Base-by-base conservation (phyloP, 164 flowering plant species). In the Sextonia rubra region DNA sequence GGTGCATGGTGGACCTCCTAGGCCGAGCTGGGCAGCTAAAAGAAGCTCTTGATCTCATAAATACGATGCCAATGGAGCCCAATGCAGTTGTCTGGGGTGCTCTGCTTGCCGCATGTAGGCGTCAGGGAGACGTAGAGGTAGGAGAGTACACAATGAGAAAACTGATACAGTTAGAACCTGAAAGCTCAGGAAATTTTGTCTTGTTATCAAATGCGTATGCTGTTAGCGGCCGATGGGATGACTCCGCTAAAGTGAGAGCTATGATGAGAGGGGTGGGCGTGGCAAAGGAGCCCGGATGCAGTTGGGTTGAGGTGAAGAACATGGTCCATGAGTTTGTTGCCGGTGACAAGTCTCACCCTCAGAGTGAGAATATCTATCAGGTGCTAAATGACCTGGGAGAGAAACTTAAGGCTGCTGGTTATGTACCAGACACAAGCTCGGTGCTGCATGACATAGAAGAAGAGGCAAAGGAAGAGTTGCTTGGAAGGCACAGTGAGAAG, bases 331-430 rank as follows among this genome's bases (percentile, higher is more conserved):
- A 76, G 69, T 88, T 88, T 77, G 81, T 85, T 30, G 74, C 88
- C 63, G 87, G 80, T 70, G 91, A 85, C 77, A 75, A 86, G 66
- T 77, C 77, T 60, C 91, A 86, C 82, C 85, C 83, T 9, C 83
- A 83, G 61, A 73, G 76, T 15, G 76, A 78, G 32, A 26, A 63
- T 61, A 86, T 88, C 20, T 88, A 88, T 47, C 58, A 37, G 23
- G 75, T 85, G 30, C 72, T 88, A 48, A 68, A 72, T 62, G 72
- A 60, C 20, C 56, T 88, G 69, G 75, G 83, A 5, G 71, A 48
- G 73, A 74, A 78, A 69, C 72, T 84, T 65, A 73, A 63, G 71
- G 76, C 79, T 75, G 82, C 70, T 69, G 88, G 88, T 15, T 87
- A 74, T 71, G 66, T 52, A 63, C 73, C 74, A 25, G 78, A 79